Base-by-base conservation (phyloP, 2,329 filamentous ascomycete species). In the Colletotrichum theobromicola region DNA sequence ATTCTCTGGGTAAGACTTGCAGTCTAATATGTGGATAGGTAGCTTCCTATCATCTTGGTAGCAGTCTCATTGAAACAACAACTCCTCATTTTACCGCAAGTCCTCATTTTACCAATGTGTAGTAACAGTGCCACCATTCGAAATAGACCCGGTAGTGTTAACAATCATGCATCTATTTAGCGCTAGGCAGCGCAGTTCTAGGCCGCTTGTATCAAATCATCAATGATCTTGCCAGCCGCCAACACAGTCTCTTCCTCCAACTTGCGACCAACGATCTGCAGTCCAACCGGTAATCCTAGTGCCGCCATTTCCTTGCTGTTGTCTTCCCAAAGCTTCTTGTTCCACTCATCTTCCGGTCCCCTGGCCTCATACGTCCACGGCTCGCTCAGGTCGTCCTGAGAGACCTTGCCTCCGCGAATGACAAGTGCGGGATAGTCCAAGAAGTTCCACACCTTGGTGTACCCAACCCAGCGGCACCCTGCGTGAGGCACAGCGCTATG, bases 401-500 rank as follows among this genome's bases (percentile, higher is more conserved):
- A 81, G 2, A 89, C 87, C 9, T 80, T 80, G 7, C 72, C 72
- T 1, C 61, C 68, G 0, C 83, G 83, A 0, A 85, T 50, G 0
- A 83, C 82, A 0, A 81, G 80, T 2, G 81, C 83, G 0, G 84
- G 83, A 30, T 82, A 84, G 72, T 85, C 84, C 2, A 85, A 77
- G 16, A 83, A 81, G 26, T 85, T 85, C 67, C 80, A 85, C 6
- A 85, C 77, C 2, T 82, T 81, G 4, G 83, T 84, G 74, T 85
- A 85, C 0, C 91, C 91, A 0, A 87, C 86, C 86, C 86, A 88
- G n/a, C 83, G 80, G 26, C 81, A 84, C 2, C 75, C 72, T 0
- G 76, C 67, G 46, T 87, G 86, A 0, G 85, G 88, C 0, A 91
- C 87, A 2, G 90, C 87, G 0, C 88, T 83, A 79, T 94, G 92